Evolutionary conservation across 2,329 filamentous ascomycete genomes (phyloP).

Genomic region (Alternaria sp.): DNA sequence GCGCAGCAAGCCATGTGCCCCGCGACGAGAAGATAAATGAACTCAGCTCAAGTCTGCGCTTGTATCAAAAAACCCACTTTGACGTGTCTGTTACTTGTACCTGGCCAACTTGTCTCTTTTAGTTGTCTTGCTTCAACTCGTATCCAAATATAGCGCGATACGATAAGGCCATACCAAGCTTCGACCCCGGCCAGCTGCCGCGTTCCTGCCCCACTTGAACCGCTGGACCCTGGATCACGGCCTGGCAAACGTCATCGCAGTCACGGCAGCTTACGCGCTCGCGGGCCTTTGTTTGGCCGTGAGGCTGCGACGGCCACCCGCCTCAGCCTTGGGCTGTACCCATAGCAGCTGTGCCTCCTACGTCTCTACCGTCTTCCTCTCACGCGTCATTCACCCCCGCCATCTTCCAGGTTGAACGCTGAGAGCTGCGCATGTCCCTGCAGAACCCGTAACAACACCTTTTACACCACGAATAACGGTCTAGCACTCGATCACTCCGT

Average conservation of each 20-base stretch:
- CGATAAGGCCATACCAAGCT: conserved; percentile 13
- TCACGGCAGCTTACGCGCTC: conserved; percentile 26
- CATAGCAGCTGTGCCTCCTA: neutral
- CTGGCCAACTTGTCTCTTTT: neutral
- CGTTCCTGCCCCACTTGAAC: conserved; percentile 20
- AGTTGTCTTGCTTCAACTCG: neutral
- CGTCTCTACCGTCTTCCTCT: neutral
- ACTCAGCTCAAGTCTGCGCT: conserved; percentile 14
- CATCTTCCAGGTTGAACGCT: neutral
- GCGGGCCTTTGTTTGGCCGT: conserved; percentile 24
- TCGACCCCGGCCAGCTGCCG: conserved; percentile 3
- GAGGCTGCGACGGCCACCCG: neutral
- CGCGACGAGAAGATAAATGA: conserved; percentile 9
- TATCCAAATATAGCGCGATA: neutral
- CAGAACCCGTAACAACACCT: neutral
- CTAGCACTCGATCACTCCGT: too few species aligned
- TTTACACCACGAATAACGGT: neutral
- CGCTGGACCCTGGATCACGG: conserved; percentile 19
- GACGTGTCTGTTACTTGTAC: neutral
- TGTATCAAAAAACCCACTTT: neutral
- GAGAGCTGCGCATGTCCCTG: neutral
- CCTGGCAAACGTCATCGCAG: conserved; percentile 22
- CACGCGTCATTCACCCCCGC: neutral
- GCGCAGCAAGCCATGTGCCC: conserved; percentile 26
- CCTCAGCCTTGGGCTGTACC: conserved; percentile 5